phyloP scores from a whole-genome alignment of 768 basidiomycete species.

The Termitomyces sp. region DNA sequence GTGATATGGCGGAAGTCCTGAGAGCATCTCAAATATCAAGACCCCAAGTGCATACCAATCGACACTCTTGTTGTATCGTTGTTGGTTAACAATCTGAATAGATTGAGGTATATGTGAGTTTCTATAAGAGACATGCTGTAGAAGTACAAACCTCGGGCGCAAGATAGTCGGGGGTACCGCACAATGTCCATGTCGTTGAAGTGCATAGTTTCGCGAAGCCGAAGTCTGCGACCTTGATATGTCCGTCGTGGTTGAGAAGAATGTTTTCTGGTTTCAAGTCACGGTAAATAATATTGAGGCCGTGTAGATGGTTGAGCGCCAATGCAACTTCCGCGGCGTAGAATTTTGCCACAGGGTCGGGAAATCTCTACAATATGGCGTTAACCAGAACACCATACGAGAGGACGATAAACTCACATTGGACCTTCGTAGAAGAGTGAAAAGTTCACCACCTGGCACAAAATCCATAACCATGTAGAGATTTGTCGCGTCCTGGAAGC shows the following conservation, averaged over 20 bases:
- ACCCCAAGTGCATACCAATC: slow-evolving; percentile 99
- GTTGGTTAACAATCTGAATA: slow-evolving; percentile 67
- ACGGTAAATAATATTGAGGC: slow-evolving; percentile 88
- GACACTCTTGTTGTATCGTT: slow-evolving; percentile 92
- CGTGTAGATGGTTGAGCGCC: slow-evolving; percentile 87
- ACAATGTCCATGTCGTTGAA: slow-evolving; percentile 91
- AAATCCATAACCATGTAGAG: slow-evolving; percentile 99
- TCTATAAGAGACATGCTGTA: not conserved
- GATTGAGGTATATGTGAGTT: slow-evolving; percentile 12
- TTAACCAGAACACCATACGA: slow-evolving; percentile 10
- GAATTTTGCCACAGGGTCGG: slow-evolving; percentile 96
- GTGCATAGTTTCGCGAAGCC: slow-evolving; percentile 91
- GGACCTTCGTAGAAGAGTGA: slow-evolving; percentile 87
- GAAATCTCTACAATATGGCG: slow-evolving; percentile 68
- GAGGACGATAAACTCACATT: slow-evolving; percentile 51
- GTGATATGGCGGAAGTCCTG: slow-evolving; percentile 93
- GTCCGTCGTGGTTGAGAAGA: slow-evolving; percentile 88
- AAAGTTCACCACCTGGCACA: slow-evolving; percentile 94
- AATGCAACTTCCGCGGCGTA: slow-evolving; percentile 95
- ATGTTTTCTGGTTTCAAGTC: slow-evolving; percentile 99
- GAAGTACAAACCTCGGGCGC: slow-evolving; percentile 74
- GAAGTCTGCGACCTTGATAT: slow-evolving; percentile 96
- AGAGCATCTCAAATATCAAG: slow-evolving; percentile 96
- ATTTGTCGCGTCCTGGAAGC: slow-evolving; percentile 88
- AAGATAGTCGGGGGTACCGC: slow-evolving; percentile 94